Evolutionary conservation across 148 eudicot genomes (phyloP).

Genomic region (Rhododendron henanense): DNA sequence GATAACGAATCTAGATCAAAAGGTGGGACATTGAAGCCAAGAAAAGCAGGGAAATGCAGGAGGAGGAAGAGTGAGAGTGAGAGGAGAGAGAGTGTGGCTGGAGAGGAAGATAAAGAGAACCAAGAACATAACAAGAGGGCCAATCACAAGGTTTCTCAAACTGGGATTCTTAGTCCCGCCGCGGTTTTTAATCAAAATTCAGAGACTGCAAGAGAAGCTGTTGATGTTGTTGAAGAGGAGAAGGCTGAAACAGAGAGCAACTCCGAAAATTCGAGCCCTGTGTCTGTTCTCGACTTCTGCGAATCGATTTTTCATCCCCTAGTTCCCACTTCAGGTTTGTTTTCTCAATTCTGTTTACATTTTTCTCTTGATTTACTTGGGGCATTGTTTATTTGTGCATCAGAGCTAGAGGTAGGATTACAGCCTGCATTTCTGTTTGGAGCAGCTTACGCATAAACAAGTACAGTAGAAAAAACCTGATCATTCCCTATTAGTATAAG

Average conservation of each 20-base stretch:
- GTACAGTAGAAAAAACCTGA: not conserved
- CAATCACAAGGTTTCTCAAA: not conserved
- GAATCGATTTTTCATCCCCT: constrained; percentile 43
- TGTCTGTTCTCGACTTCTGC: constrained; percentile 71
- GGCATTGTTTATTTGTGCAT: not conserved
- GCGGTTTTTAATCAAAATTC: not conserved
- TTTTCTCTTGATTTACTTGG: not conserved
- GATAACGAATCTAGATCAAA: constrained; percentile 16
- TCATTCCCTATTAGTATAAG: not conserved
- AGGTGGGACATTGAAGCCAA: constrained; percentile 12
- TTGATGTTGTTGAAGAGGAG: constrained; percentile 8
- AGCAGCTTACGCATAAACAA: not conserved
- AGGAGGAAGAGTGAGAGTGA: not conserved
- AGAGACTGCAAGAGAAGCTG: not conserved
- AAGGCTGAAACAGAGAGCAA: constrained; percentile 43
- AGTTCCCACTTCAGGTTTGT: constrained; percentile 46
- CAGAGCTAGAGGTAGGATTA: not conserved
- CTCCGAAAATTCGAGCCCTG: constrained; percentile 70
- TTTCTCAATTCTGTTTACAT: not conserved
- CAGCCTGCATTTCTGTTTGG: too few species aligned
- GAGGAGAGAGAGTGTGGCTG: not conserved
- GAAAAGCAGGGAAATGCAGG: constrained; percentile 8
- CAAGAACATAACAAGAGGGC: not conserved
- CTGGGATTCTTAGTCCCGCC: not conserved
- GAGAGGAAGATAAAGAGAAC: constrained; percentile 1